Evolutionary conservation across 306 rosid genomes (phyloP).

Genomic region (Hippophae gyantsensis): DNA sequence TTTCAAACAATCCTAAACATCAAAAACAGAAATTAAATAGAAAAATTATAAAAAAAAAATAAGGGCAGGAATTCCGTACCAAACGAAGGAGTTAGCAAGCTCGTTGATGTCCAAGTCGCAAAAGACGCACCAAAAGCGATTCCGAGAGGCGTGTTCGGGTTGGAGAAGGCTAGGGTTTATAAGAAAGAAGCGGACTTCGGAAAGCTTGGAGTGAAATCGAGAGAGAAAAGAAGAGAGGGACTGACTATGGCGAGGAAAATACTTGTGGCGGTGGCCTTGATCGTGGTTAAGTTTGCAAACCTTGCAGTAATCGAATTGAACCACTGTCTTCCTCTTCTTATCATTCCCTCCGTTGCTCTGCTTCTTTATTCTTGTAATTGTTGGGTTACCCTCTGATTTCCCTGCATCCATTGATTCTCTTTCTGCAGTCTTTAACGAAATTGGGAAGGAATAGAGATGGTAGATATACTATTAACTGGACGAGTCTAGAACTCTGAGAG

Average conservation of each 20-base stretch:
- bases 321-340: too few species aligned
- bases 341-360: too few species aligned
- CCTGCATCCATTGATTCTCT: too few species aligned
- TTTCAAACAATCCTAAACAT: neutral
- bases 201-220: slow-evolving; percentile 53
- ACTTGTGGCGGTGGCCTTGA: slow-evolving; percentile 76
- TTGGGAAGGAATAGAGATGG: too few species aligned
- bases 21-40: slow-evolving; percentile 1
- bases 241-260: slow-evolving; percentile 71
- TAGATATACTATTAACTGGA: too few species aligned
- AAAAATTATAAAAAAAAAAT: neutral
- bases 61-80: slow-evolving; percentile 24
- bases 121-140: slow-evolving; percentile 77
- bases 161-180: slow-evolving; percentile 38
- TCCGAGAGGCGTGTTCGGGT: slow-evolving; percentile 45
- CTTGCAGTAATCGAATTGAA: too few species aligned
- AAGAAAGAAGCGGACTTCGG: slow-evolving; percentile 57
- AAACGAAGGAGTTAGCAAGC: slow-evolving; percentile 48
- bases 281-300: slow-evolving; percentile 37
- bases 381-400: too few species aligned
- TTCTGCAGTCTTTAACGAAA: too few species aligned
- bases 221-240: slow-evolving; percentile 64
- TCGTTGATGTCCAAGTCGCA: slow-evolving; percentile 56
- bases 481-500: too few species aligned
- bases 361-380: too few species aligned